A percentile compares a stretch with the other conserved stretches of the same genome.
Evolutionary conservation across 495 filamentous ascomycete genomes (phyloP).

Genomic region (Trichodelitschia bisporula): DNA sequence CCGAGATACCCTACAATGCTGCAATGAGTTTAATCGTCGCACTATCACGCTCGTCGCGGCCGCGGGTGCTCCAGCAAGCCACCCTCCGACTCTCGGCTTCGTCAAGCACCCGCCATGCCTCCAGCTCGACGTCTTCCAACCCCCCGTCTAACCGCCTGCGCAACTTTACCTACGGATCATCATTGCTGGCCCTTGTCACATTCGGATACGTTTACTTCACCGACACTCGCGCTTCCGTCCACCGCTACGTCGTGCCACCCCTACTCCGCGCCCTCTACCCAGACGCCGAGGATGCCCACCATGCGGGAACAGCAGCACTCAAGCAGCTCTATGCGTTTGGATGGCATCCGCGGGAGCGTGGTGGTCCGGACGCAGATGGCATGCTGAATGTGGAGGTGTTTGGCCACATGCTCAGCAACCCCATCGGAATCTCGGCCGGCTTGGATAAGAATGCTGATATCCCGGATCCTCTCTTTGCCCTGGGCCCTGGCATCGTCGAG

Average conservation of each 20-base stretch:
- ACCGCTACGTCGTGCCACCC: constrained; percentile 57
- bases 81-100: no score
- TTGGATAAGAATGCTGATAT: constrained; percentile 86
- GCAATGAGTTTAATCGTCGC: no score
- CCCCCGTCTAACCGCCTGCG: no score
- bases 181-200: constrained; percentile 23
- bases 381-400: constrained; percentile 41
- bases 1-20: no score
- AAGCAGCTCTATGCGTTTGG: constrained; percentile 35
- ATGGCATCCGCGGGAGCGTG: constrained; percentile 51
- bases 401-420: constrained; percentile 53
- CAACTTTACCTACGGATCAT: no score
- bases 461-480: constrained; percentile 52
- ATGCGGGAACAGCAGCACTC: constrained; percentile 42
- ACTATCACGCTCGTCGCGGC: no score
- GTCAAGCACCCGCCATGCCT: no score
- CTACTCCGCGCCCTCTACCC: constrained; percentile 42
- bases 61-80: no score
- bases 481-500: constrained; percentile 67
- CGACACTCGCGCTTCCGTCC: constrained; percentile 70
- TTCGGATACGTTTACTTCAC: constrained; percentile 57
- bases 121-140: no score
- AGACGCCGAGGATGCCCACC: constrained; percentile 83
- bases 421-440: constrained; percentile 76
- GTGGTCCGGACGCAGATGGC: constrained; percentile 22